Evolutionary conservation across 345 rosid genomes (phyloP).

Genomic region (Lepidium sativum): DNA sequence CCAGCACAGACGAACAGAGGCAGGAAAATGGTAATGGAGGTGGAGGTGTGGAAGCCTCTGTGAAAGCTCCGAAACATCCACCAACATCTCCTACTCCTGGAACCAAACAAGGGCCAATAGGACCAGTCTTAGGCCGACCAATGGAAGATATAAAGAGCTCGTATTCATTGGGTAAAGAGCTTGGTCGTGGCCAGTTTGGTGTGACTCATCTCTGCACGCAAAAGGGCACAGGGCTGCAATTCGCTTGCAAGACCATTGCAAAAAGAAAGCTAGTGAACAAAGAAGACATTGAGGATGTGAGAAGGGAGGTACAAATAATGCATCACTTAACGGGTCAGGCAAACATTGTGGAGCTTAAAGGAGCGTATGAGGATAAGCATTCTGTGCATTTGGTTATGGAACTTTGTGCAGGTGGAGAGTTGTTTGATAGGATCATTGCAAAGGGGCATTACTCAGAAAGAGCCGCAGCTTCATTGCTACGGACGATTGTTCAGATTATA

Average conservation of each 20-base stretch:
- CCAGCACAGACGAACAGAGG: constrained; percentile 19
- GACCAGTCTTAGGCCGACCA: constrained; percentile 77
- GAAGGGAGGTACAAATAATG: constrained; percentile 94
- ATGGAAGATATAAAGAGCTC: constrained; percentile 79
- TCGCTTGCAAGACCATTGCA: constrained; percentile 88
- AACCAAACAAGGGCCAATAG: constrained; percentile 41
- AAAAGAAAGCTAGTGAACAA: constrained; percentile 77
- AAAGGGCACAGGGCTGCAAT: constrained; percentile 61
- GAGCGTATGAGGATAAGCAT: constrained; percentile 89
- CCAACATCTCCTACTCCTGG: constrained; percentile 28
- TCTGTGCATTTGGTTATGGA: constrained; percentile 95
- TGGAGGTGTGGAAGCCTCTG: neutral
- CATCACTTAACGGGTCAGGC: constrained; percentile 85
- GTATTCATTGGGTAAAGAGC: constrained; percentile 70
- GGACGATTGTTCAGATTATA: constrained; percentile 80
- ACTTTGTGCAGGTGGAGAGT: constrained; percentile 89
- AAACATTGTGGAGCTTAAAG: constrained; percentile 86
- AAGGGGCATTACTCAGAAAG: constrained; percentile 91
- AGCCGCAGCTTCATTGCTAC: constrained; percentile 77
- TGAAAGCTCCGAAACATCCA: constrained; percentile 13
- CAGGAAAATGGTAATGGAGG: constrained; percentile 24
- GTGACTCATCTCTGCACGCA: constrained; percentile 76
- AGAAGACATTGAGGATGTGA: constrained; percentile 87
- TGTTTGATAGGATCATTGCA: constrained; percentile 82
- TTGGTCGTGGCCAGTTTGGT: constrained; percentile 90